Base-by-base conservation (phyloP, 1,139 yeast species). In the Candida tunisiensis region DNA sequence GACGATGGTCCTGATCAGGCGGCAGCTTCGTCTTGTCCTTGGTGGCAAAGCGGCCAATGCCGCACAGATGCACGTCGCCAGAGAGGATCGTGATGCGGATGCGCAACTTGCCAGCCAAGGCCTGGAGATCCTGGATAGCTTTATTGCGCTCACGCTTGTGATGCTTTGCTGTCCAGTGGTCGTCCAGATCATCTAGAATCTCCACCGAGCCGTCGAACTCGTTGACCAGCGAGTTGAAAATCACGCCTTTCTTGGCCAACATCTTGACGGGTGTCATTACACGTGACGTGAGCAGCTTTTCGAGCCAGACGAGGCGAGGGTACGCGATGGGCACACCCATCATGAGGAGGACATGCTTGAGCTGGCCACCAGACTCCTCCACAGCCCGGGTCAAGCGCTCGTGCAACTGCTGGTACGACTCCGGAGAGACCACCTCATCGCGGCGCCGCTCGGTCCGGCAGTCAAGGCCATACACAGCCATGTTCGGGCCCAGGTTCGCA, bases 241-340 rank as follows among this genome's bases (percentile, higher is more conserved):
- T 51, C 26, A 77, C 49, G 3, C 88, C 85, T 35, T 66, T 68
- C 32, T 70, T 62, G 2, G 94, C 82, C 28, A 83, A 51, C 32
- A 58, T 62, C 44, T 73, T 68, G 7, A 79, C 34, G 2, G 95
- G 95, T 6, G 56, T 58, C 33, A 85, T 53, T 1, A 71, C 28
- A 11, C 64, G 52, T 16, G 52, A 43, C 3, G 73, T 65, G 41
- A 85, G 64, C 16, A 85, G 40, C 49, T 65, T 61, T 51, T 85
- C 96, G 17, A 82, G 59, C 88, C 93, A 79, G 1, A 83, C 94
- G 45, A 85, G 56, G 39, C 96, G 64, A 3, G 98, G 96, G 46
- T 88, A 88, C 25, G 91, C 78, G 31, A 85, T 78, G 3, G 98
- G 98, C 8, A 88, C 93, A 20, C 96, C 96, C 33, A 88, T 58